These are phyloP conservation scores for Letharia columbiana DNA, from an alignment of 495 filamentous ascomycete species.

Conservation along the genomic window DNA sequence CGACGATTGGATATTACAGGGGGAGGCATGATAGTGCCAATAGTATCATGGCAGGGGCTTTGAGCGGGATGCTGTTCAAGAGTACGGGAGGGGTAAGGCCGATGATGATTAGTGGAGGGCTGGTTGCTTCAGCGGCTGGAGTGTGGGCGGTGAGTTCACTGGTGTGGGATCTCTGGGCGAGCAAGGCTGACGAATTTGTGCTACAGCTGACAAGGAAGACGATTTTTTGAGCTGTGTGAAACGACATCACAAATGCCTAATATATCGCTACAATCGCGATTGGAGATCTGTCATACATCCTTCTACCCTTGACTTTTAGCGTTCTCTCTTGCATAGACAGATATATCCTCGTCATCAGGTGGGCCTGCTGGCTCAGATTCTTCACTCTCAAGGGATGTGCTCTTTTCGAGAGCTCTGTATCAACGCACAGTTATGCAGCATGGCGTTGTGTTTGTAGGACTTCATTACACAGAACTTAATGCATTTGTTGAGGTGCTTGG, in stretches of 20 bases:
- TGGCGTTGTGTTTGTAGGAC: conserved; percentile 2
- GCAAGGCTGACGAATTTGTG: conserved; percentile 30
- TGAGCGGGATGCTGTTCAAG: conserved; percentile 94
- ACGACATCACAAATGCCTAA: not conserved
- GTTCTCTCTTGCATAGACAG: conserved; percentile 2
- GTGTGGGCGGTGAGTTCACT: conserved; percentile 69
- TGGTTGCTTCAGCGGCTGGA: conserved; percentile 78
- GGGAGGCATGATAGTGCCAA: conserved; percentile 90
- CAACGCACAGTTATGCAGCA: conserved; percentile 7
- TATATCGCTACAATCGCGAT: not conserved
- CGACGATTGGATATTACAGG: conserved; percentile 71
- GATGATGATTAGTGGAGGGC: conserved; percentile 84
- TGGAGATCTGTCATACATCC: not conserved
- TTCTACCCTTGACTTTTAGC: conserved; percentile 8
- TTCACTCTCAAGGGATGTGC: conserved; percentile 10
- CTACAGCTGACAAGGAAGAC: conserved; percentile 49
- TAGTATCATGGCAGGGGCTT: conserved; percentile 69
- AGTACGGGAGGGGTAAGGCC: conserved; percentile 81
- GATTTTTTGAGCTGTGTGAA: conserved; percentile 38
- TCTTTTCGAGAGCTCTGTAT: conserved; percentile 13
- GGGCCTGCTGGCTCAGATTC: conserved; percentile 2
- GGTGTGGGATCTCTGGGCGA: conserved; percentile 3
- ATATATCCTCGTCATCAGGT: not conserved
- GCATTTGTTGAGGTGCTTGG: not conserved
- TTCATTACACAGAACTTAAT: not conserved